phyloP scores from a whole-genome alignment of 148 eudicot genomes.

The Vaccinium darrowii region DNA sequence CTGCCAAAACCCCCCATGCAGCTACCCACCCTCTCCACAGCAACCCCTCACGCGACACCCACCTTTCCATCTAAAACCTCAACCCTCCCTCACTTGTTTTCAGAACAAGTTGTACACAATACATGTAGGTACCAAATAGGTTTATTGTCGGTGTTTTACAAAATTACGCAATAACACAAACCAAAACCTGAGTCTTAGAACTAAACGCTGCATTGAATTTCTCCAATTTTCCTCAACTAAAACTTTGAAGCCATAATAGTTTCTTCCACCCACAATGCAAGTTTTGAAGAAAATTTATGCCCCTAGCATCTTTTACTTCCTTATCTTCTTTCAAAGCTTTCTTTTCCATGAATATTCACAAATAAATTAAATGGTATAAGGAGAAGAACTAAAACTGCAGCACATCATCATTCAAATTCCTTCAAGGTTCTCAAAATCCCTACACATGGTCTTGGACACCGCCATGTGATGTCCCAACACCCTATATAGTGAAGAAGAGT shows the following conservation, averaged over 20 bases:
- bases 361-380: background rate
- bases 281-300: background rate
- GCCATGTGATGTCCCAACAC: too few species aligned
- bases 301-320: background rate
- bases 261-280: background rate
- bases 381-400: background rate
- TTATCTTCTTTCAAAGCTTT: background rate
- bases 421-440: background rate
- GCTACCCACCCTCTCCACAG: background rate
- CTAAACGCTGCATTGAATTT: background rate
- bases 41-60: background rate
- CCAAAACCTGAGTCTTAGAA: background rate
- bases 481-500: too few species aligned
- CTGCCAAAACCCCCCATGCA: background rate
- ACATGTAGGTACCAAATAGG: background rate
- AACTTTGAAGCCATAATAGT: background rate
- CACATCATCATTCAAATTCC: background rate
- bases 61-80: background rate
- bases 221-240: background rate
- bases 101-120: background rate
- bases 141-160: background rate
- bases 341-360: background rate
- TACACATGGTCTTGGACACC: background rate
- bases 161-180: background rate
- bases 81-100: too few species aligned